Percentiles rank a stretch among this genome's conserved stretches.
phyloP scores from a whole-genome alignment of 495 filamentous ascomycete genomes.

The Penicillium taxi region DNA sequence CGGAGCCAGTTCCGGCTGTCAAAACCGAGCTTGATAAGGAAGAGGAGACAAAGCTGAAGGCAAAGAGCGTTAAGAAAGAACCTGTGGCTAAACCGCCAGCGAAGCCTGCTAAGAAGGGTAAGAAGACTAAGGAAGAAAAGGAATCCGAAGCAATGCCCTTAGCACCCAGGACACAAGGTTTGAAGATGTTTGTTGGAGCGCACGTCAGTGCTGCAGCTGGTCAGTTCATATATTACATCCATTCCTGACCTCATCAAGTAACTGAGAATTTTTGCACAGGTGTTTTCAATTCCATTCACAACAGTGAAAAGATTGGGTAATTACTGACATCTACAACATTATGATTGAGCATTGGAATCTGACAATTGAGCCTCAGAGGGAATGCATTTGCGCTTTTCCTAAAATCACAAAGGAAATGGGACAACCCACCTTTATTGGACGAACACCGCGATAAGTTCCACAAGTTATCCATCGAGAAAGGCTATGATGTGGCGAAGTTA shows the following conservation, averaged over 20 bases:
- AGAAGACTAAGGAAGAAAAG: constrained; percentile 37
- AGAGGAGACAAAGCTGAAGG: constrained; percentile 15
- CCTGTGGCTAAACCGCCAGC: neutral
- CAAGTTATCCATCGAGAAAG: constrained; percentile 55
- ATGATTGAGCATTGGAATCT: too few relatives aligned
- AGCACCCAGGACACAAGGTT: constrained; percentile 54
- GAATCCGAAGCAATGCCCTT: constrained; percentile 52
- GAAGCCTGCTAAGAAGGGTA: constrained; percentile 14
- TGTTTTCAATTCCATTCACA: constrained; percentile 80
- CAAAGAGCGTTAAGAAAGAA: constrained; percentile 2
- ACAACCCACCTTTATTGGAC: constrained; percentile 65
- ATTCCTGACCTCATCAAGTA: too few relatives aligned
- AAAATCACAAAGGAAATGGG: constrained; percentile 93
- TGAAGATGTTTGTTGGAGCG: constrained; percentile 83
- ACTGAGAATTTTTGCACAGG: constrained; percentile 49
- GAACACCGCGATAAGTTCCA: constrained; percentile 62
- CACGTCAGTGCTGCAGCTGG: constrained; percentile 87
- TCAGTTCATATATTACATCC: too few relatives aligned
- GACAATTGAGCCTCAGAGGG: too few relatives aligned
- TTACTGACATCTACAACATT: too few relatives aligned
- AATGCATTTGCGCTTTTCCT: constrained; percentile 93
- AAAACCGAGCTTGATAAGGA: neutral
- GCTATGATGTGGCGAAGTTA: constrained; percentile 59
- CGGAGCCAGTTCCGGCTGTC: neutral
- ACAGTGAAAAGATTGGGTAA: constrained; percentile 67